Percentiles rank a stretch among this genome's conserved stretches.
phyloP scores from a whole-genome alignment of 2,329 filamentous ascomycete species.

The Onygenales sp. region DNA sequence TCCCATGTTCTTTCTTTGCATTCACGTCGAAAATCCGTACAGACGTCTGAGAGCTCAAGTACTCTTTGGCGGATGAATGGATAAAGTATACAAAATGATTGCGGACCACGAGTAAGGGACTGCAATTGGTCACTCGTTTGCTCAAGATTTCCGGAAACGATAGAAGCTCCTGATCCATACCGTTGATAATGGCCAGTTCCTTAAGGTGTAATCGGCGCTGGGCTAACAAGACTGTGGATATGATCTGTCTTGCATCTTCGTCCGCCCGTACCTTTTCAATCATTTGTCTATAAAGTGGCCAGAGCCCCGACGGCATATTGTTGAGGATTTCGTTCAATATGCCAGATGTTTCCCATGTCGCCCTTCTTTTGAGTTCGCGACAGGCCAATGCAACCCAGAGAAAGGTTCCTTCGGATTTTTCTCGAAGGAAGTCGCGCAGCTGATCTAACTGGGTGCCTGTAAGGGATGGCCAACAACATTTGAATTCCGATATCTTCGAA shows the following conservation, averaged over 20 bases:
- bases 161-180: not conserved
- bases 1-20: not conserved
- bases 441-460: too few relatives aligned
- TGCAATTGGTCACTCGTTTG: not conserved
- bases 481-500: not conserved
- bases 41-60: not conserved
- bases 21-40: too few relatives aligned
- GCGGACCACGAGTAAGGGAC: not conserved
- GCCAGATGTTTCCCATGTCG: too few relatives aligned
- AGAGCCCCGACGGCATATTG: not conserved
- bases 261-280: not conserved
- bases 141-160: not conserved
- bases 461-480: too few relatives aligned
- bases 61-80: not conserved
- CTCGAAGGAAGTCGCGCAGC: too few relatives aligned
- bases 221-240: not conserved
- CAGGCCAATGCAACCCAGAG: too few relatives aligned
- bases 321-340: not conserved
- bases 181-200: too few relatives aligned
- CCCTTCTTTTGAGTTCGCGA: too few relatives aligned
- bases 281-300: not conserved
- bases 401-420: too few relatives aligned
- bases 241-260: not conserved
- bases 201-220: too few relatives aligned
- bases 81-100: not conserved